Evolutionary conservation across 768 basidiomycete genomes (phyloP), one percentile per base, ranked within the genome.

Genomic region (Macrolepiota fuliginosa): DNA sequence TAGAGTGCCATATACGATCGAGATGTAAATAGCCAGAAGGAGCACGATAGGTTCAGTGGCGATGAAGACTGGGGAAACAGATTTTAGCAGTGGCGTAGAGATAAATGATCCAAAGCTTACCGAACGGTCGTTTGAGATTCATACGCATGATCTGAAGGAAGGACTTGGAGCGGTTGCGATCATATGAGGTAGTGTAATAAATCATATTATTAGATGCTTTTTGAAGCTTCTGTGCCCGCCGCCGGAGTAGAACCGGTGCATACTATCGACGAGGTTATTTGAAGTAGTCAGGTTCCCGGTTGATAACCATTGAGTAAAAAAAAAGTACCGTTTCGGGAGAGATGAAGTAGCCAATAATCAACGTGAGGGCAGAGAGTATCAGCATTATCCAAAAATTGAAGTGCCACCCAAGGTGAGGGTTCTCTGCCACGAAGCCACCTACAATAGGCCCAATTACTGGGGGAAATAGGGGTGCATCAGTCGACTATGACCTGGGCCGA

Each of bases 371-470:
- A 12, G 85, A 77, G 60, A 85, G 77, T 22, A 84, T 81, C 65
- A 86, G 78, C 76, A 84, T 83, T 58, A 89, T 74, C 85, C 86
- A 87, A 69, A 88, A 89, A 56, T 83, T 82, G 67, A 84, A 85
- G 42, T 80, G 78, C 85, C 86, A 89, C n/a, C 82, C 82, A 9
- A 84, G 75, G 22, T 66, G 72, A 10, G 73, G 71, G 54, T 78
- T 75, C 70, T 80, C 69, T 15, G 79, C 82, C 13, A 86, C 81
- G 70, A 81, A 87, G 15, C 86, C 86, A 22, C 88, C 86, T 27
- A 87, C 81, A 57, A 91, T 81, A 1, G 88, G 87, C 1, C 88
- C 87, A n/a, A 86, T 74, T 4, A 87, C 84, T 84, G 65, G 25
- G 53, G 51, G 52, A 24, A 54, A 52, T 12, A 17, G 37, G n/a